Conservation (phyloP, 202 grass and related monocot genomes). For the Cymbopogon flexuosus region DNA sequence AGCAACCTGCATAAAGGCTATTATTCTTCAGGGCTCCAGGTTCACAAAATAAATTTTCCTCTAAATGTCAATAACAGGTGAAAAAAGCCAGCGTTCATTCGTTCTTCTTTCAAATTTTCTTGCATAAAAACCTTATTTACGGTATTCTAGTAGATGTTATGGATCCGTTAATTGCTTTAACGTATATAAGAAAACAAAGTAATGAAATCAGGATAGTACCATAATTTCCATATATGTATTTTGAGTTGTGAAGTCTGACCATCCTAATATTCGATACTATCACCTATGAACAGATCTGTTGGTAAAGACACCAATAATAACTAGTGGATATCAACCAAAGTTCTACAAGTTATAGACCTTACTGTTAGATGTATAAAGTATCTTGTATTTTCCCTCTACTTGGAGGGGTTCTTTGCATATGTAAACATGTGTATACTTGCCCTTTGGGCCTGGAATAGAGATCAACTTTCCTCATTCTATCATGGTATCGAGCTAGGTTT, state of each 20-base stretch:
- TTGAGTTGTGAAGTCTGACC: background rate
- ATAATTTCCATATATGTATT: conserved; percentile 17
- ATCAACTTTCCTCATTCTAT: too few species aligned
- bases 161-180: background rate
- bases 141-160: background rate
- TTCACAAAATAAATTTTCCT: conserved; percentile 14
- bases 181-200: conserved; percentile 9
- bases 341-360: conserved; percentile 19
- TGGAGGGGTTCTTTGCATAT: too few species aligned
- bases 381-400: too few species aligned
- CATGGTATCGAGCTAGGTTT: too few species aligned
- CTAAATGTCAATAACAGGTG: conserved; percentile 6
- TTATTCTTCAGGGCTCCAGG: background rate
- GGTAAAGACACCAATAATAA: background rate
- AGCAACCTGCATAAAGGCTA: conserved; percentile 56
- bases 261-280: conserved; percentile 17
- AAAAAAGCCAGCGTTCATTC: conserved; percentile 25
- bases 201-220: conserved; percentile 11
- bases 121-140: background rate
- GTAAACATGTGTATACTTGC: too few species aligned
- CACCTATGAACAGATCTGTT: background rate
- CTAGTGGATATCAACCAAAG: background rate
- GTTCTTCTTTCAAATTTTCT: conserved; percentile 24
- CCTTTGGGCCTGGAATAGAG: too few species aligned
- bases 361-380: conserved; percentile 5